These are phyloP conservation scores for Leptographium procerum DNA, from an alignment of 2,329 filamentous ascomycete genomes.

Conservation along the genomic window DNA sequence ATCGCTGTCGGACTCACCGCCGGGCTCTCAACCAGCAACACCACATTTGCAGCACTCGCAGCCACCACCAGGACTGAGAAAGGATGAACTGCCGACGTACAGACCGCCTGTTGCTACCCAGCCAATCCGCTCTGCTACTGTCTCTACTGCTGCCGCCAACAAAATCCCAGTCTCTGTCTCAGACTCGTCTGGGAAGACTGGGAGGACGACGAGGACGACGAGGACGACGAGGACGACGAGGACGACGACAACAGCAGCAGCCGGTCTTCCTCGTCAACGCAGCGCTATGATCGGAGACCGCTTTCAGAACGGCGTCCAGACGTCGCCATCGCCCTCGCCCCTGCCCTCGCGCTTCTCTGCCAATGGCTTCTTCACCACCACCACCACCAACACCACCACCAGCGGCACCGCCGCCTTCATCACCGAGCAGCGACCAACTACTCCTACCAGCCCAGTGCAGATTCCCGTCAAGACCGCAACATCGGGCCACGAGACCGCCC, in stretches of 20 bases:
- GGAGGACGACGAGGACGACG: too few species aligned
- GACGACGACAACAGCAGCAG: too few species aligned
- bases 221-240: too few species aligned
- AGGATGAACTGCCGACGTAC: constrained; percentile 17
- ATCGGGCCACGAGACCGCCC: constrained; percentile 21
- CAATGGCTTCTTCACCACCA: constrained; percentile 9
- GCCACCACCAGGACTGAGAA: constrained; percentile 7
- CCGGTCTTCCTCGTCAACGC: neutral
- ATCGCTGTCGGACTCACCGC: neutral
- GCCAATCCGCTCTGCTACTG: neutral
- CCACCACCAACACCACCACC: neutral
- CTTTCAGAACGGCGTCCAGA: neutral
- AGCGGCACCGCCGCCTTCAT: constrained; percentile 2
- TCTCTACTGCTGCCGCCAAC: too few species aligned
- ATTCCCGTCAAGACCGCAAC: constrained; percentile 38
- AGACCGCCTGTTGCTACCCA: neutral
- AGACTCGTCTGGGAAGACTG: too few species aligned
- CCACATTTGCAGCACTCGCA: too few species aligned
- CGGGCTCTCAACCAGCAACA: too few species aligned
- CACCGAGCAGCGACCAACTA: constrained; percentile 19
- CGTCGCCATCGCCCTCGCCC: neutral
- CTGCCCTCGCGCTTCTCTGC: neutral
- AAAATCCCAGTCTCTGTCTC: too few species aligned
- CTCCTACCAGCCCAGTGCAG: constrained; percentile 40
- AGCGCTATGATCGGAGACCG: neutral